Evolutionary conservation across 495 filamentous ascomycete species (phyloP), one percentile per base, ranked within the genome.

Genomic region (Penicillium robsamsonii): DNA sequence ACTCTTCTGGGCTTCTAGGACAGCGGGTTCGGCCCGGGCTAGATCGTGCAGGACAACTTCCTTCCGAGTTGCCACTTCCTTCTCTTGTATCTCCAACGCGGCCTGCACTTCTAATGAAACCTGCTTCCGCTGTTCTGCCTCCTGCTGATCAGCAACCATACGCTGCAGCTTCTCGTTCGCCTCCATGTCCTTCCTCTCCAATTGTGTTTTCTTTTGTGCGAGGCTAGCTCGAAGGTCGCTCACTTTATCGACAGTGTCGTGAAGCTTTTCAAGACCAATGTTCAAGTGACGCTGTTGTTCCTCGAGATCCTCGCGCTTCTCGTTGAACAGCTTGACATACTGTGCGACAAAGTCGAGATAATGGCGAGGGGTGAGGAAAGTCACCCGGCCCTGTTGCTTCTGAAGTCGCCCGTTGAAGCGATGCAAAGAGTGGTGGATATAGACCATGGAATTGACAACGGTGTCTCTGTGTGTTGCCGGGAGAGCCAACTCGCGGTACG

Each of bases 301-400:
- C 74, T 99, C 94, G 1, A 99, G 80, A 63, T 97, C 95, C 71
- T 97, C 95, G 0, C 94, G 88, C 78, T 99, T 99, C 70, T 99
- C 95, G 57, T 94, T 95, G 73, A 96, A 96, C 2, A 99, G 81
- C 70, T 90, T 93, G 64, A 97, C 94, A 72, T 96, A 99, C 61
- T 99, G 94, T 37, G 91, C 90, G 51, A 97, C 94, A 65, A 99
- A 99, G 69, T 99, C 94, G 44, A 99, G 80, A 75, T 96, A 99
- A 72, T 99, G 94, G 38, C 94, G 84, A 27, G 94, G 94, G 24
- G 95, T 99, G 51, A 97, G 87, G 74, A 87, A 97, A 2, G 95
- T 97, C 15, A 85, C 80, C 74, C 85, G 89, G 64, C 87, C 88
- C 75, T 97, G 94, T 67, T 97, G 93, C 65, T 91, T 96, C 47